These are phyloP conservation scores for Phyllosticta paracitricarpa DNA, from an alignment of 2,329 filamentous ascomycete genomes.

Conservation along the genomic window DNA sequence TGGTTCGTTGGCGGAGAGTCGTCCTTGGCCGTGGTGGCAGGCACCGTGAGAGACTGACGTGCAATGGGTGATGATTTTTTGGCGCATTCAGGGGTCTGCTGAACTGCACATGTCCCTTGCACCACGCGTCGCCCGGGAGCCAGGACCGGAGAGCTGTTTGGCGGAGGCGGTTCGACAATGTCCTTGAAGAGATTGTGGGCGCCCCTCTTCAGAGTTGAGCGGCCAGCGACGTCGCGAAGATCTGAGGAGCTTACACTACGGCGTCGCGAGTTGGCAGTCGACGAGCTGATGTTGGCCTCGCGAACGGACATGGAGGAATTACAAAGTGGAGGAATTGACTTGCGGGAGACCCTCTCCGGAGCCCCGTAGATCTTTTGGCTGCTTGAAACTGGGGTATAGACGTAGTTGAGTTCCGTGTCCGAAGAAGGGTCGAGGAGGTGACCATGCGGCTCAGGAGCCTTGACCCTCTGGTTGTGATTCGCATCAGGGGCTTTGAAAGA, in stretches of 20 bases:
- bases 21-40: background rate
- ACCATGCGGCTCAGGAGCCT: background rate
- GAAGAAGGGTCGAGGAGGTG: background rate
- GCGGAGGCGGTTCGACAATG: background rate
- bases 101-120: background rate
- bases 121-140: background rate
- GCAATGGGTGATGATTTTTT: background rate
- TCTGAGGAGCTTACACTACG: background rate
- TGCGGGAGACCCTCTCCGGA: background rate
- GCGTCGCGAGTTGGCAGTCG: background rate
- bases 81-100: background rate
- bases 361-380: background rate
- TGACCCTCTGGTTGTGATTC: background rate
- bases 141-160: background rate
- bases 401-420: background rate
- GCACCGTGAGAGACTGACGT: background rate
- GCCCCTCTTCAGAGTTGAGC: background rate
- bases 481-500: background rate
- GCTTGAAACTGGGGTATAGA: background rate
- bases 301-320: background rate
- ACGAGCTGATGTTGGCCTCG: background rate
- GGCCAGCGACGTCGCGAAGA: background rate
- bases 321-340: background rate
- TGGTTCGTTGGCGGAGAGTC: background rate
- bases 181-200: background rate